These are phyloP conservation scores for Allium sativum DNA, from an alignment of 106 monocot species.

Conservation along the genomic window DNA sequence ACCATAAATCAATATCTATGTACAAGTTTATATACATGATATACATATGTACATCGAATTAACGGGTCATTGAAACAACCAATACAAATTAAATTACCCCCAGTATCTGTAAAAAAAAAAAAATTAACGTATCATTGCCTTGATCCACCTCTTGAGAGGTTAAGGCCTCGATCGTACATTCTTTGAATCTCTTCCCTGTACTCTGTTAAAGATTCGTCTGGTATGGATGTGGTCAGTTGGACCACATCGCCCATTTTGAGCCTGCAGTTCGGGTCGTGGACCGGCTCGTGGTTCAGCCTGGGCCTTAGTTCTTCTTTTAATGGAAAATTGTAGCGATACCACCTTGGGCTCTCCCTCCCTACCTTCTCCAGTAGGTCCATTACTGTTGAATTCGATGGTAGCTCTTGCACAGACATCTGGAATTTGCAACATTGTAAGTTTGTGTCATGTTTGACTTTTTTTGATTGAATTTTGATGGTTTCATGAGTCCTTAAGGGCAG, in stretches of 20 bases:
- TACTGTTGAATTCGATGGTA: slow-evolving; percentile 55
- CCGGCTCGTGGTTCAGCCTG: slow-evolving; percentile 37
- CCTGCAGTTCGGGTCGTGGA: slow-evolving; percentile 23
- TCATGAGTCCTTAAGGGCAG: not conserved
- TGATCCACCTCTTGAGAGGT: slow-evolving; percentile 13
- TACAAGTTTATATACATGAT: too few relatives aligned
- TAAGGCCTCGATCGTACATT: slow-evolving; percentile 48
- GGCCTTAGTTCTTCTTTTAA: slow-evolving; percentile 61
- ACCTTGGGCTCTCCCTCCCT: slow-evolving; percentile 22
- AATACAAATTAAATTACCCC: not conserved
- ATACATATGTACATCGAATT: slow-evolving; percentile 9
- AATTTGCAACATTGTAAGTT: not conserved
- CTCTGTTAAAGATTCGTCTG: slow-evolving; percentile 37
- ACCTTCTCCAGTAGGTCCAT: slow-evolving; percentile 45
- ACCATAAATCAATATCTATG: too few relatives aligned
- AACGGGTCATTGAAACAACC: not conserved
- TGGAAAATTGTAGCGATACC: slow-evolving; percentile 21
- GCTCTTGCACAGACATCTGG: slow-evolving; percentile 80
- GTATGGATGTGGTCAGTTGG: slow-evolving; percentile 43
- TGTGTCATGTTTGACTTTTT: not conserved
- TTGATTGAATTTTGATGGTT: not conserved
- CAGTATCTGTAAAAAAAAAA: not conserved
- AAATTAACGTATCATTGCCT: slow-evolving; percentile 13
- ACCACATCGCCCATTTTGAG: slow-evolving; percentile 77
- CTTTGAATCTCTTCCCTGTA: slow-evolving; percentile 69